Base-by-base conservation (phyloP, 805 yeast species). In the Groenewaldozyma salmanticensis region DNA sequence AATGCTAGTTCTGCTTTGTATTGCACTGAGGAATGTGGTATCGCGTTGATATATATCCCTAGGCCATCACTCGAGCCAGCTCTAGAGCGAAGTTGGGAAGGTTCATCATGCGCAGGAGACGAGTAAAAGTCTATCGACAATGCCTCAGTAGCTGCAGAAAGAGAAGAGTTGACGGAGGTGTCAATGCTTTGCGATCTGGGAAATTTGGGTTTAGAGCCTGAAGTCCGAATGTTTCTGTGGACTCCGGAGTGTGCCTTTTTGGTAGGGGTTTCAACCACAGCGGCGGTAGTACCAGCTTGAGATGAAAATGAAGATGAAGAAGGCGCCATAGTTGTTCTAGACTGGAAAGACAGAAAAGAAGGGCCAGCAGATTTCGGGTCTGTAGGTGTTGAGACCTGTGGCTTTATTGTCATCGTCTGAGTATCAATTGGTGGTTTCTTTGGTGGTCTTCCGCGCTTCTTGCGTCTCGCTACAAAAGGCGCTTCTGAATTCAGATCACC, bases 391-490 rank as follows among this genome's bases (percentile, higher is more conserved):
- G 48, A 31, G 13, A 45, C 45, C 31, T 38, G 37, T 9, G 52
- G 52, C n/a, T 41, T 38, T 17, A 50, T 43, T 11, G 38, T 21
- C 49, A 48, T 46, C 31, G 44, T 41, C 36, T 47, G 48, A 20
- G 46, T 49, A 37, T 45, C 51, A 36, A 49, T 48, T 7, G 47
- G 53, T 19, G 45, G 33, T 22, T 40, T 42, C 41, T 49, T 49
- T 24, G 53, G 51, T 5, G 53, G 53, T 11, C 53, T 34, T 31
- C 53, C 53, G 31, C 50, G 31, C 38, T 39, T 49, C 15, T 43
- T 39, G 33, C 43, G 38, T 13, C 43, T n/a, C n/a, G n/a, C n/a
- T n/a, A n/a, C n/a, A n/a, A n/a, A 37, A 21, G 42, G 42, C 3
- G 24, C 22, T 20, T 34, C 6, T n/a, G n/a, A n/a, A n/a, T n/a